A percentile compares a stretch with the other conserved stretches of the same genome.
Conservation (phyloP, 768 basidiomycete species). For the Stropharia rugosoannulata region DNA sequence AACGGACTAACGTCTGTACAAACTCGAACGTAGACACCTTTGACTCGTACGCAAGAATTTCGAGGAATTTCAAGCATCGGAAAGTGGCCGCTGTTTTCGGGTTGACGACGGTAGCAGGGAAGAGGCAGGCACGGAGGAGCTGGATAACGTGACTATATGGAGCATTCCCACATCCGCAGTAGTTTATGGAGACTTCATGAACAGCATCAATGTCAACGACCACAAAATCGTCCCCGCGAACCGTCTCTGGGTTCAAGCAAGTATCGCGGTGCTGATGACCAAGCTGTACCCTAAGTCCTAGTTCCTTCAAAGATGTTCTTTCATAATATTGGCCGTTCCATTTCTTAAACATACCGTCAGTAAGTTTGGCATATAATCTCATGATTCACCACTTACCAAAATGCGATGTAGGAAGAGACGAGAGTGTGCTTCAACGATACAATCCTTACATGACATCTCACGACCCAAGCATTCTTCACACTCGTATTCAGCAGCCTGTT, state of each 20-base stretch:
- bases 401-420: background rate
- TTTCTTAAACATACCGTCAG: background rate
- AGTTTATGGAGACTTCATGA: conserved; percentile 26
- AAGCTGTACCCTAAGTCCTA: background rate
- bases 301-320: background rate
- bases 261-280: background rate
- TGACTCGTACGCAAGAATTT: conserved; percentile 28
- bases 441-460: background rate
- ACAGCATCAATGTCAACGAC: conserved; percentile 11
- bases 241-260: background rate
- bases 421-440: background rate
- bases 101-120: conserved; percentile 13
- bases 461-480: background rate
- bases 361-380: background rate
- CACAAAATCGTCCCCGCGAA: conserved; percentile 1
- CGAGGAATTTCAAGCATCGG: conserved; percentile 26
- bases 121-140: conserved; percentile 22
- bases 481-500: background rate
- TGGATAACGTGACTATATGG: conserved; percentile 17
- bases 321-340: background rate
- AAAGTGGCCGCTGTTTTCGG: conserved; percentile 31
- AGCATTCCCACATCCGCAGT: conserved; percentile 25
- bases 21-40: conserved; percentile 32
- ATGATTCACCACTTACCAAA: background rate
- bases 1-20: conserved; percentile 21